A percentile compares a stretch with the other conserved stretches of the same genome.
Evolutionary conservation across 1,284 basidiomycete species (phyloP).

Genomic region (Ceratobasidium sp.): DNA sequence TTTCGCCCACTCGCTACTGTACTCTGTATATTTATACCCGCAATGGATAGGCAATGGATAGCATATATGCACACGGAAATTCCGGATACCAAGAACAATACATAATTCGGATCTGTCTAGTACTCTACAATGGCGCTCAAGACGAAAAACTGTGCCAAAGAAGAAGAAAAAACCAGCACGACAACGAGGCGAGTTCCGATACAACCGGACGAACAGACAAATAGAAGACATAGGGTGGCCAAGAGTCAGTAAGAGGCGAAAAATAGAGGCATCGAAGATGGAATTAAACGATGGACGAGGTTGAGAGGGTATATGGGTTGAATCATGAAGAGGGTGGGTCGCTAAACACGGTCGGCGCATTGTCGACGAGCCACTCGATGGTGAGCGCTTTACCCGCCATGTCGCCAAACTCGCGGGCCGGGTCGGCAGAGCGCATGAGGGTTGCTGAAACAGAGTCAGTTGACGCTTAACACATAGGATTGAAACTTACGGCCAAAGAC

Average conservation of each 20-base stretch:
- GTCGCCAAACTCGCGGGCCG: slow-evolving; percentile 89
- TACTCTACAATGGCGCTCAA: slow-evolving; percentile 36
- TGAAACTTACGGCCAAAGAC: slow-evolving; percentile 92
- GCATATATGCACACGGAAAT: neutral
- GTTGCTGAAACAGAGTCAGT: slow-evolving; percentile 68
- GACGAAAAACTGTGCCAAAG: slow-evolving; percentile 31
- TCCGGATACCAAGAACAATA: slow-evolving; percentile 32
- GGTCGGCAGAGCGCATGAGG: slow-evolving; percentile 87
- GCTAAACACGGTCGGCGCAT: slow-evolving; percentile 64
- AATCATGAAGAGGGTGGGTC: slow-evolving; percentile 26
- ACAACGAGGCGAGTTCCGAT: slow-evolving; percentile 19
- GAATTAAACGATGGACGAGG: neutral
- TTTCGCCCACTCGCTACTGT: neutral
- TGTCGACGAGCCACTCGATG: slow-evolving; percentile 90
- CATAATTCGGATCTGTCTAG: slow-evolving; percentile 38
- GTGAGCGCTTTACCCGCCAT: slow-evolving; percentile 95
- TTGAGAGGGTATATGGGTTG: neutral
- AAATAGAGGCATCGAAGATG: slow-evolving; percentile 8
- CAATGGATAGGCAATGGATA: neutral
- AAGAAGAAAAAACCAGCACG: slow-evolving; percentile 6
- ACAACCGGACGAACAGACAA: slow-evolving; percentile 23
- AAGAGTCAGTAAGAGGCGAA: neutral
- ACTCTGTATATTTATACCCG: too few relatives aligned
- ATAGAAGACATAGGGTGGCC: slow-evolving; percentile 8
- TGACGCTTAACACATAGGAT: neutral